A percentile compares a stretch with the other conserved stretches of the same genome.
Evolutionary conservation across 192 early-diverging fungal genomes (phyloP).

Genomic region (Ramicandelaber brevisporus): DNA sequence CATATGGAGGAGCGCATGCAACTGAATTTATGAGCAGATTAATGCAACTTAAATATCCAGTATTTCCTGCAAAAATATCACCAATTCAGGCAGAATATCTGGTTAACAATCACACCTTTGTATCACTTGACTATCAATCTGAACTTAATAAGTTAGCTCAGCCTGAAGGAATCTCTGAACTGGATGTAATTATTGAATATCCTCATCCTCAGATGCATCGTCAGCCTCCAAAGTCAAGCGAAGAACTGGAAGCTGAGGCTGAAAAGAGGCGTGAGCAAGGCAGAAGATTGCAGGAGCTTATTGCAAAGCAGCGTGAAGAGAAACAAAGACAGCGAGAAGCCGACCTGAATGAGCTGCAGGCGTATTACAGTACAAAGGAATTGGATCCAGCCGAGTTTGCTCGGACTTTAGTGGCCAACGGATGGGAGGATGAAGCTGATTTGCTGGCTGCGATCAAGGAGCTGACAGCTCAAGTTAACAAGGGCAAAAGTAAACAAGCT

Average conservation of each 20-base stretch:
- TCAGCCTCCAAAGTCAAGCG: no score
- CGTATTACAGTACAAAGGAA: conserved; percentile 8
- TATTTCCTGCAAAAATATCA: conserved; percentile 63
- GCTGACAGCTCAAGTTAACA: conserved; percentile 31
- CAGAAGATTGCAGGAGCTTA: conserved; percentile 48
- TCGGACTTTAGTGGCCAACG: conserved; percentile 23
- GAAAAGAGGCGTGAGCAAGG: conserved; percentile 44
- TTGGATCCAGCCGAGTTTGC: conserved; percentile 7
- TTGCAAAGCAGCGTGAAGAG: conserved; percentile 52
- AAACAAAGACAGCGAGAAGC: conserved; percentile 49
- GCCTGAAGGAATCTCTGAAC: no score
- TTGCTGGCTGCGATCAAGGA: conserved; percentile 46
- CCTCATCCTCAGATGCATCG: no score
- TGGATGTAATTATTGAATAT: no score
- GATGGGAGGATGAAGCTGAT: conserved; percentile 40
- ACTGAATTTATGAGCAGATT: conserved; percentile 65
- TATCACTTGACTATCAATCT: conserved; percentile 46
- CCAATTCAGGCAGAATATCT: conserved; percentile 46
- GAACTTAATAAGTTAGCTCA: no score
- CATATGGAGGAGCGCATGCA: conserved; percentile 48
- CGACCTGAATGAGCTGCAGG: conserved; percentile 22
- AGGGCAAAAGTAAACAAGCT: no score
- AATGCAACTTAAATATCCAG: conserved; percentile 74
- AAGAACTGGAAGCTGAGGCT: conserved; percentile 40
- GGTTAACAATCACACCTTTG: conserved; percentile 33